Evolutionary conservation across 2,329 filamentous ascomycete species (phyloP).

Genomic region (Knufia fluminis): DNA sequence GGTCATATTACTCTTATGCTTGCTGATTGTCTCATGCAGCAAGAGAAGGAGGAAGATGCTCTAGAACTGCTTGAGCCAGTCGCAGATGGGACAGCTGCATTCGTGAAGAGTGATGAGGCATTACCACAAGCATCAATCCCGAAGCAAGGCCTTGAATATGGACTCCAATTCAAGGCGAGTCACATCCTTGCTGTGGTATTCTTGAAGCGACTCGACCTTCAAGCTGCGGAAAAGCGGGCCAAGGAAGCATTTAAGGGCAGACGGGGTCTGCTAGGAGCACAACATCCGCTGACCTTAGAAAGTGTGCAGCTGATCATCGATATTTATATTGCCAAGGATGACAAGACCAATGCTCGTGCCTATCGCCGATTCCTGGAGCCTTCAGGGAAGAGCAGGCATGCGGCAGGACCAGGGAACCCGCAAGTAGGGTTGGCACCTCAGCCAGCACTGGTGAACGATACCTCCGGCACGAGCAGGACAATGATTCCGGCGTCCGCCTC

Average conservation of each 20-base stretch:
- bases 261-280: constrained; percentile 14
- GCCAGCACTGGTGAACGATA: not conserved
- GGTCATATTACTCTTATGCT: constrained; percentile 19
- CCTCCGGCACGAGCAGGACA: not conserved
- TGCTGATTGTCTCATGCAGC: constrained; percentile 16
- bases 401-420: not conserved
- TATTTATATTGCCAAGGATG: constrained; percentile 11
- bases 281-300: constrained; percentile 16
- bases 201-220: constrained; percentile 13
- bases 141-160: not conserved
- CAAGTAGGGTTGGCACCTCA: not conserved
- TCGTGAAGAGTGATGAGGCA: not conserved
- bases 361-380: constrained; percentile 5
- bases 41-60: constrained; percentile 20
- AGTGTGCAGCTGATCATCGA: constrained; percentile 19
- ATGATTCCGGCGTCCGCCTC: not conserved
- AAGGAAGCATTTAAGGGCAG: constrained; percentile 16
- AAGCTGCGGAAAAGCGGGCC: constrained; percentile 16
- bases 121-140: not conserved
- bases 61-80: constrained; percentile 17
- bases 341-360: constrained; percentile 4
- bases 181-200: constrained; percentile 17
- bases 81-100: constrained; percentile 2
- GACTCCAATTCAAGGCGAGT: constrained; percentile 11
- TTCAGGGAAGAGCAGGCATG: not conserved